Base-by-base conservation (phyloP, 495 filamentous ascomycete genomes). In the Penicillium alfredii region DNA sequence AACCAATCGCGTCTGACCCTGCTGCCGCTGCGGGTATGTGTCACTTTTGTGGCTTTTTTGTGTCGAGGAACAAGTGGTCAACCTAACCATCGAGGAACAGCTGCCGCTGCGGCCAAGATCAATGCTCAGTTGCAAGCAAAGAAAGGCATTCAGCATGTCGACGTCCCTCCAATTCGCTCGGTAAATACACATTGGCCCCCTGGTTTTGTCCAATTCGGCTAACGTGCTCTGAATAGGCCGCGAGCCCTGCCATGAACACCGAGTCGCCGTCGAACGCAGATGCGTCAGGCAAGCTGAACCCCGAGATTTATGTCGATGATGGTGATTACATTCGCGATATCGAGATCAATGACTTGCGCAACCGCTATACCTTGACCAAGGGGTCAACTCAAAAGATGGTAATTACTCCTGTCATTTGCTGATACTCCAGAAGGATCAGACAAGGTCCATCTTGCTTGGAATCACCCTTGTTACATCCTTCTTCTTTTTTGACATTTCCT, bases 311-410 rank as follows among this genome's bases (percentile, higher is more conserved):
- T 57, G 84, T 92, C 49, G 82, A 86, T 14, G 92, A 95, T 55
- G 92, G 92, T 41, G 92, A 98, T 56, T 96, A 85, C 53, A 95
- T 98, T 66, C 87, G 87, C 60, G 92, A 97, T 55, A 94, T 98
- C 55, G 92, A 97, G 63, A 87, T 98, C 63, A 98, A 98, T 68
- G 88, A 96, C 58, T 65, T 97, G 49, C 86, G 90, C 51, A 98
- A 98, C 60, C 84, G 89, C 48, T 98, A 98, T 57, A 86, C 88
- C 61, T 76, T 98, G 68, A 98, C 92, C 45, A 98, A 94, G 75
- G 90, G 92, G 48, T 82, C 86, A 52, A 94, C 88, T 46, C 92
- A 98, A 74, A 93, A 94, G 76, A 94, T 89, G 92, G 92, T 98
- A 97, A 95, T 82, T 86, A 73, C 56, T 66, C 79, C 76, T 79